Evolutionary conservation across 1,139 yeast genomes (phyloP), one percentile per base, ranked within the genome.

Genomic region (Kazachstania sp.): DNA sequence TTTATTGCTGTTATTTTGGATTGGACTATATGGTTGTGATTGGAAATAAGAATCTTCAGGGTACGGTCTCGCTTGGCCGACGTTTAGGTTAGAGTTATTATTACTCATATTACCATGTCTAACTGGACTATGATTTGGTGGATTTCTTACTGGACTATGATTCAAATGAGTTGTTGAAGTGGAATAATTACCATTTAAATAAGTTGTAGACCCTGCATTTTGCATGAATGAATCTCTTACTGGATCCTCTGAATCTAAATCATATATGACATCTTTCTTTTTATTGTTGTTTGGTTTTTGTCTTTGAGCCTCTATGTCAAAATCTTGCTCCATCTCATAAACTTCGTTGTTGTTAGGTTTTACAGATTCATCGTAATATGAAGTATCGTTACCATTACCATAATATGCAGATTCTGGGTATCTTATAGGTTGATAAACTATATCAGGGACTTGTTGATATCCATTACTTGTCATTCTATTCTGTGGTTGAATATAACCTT

Each of bases 261-360:
- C 45, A 31, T 43, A 43, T 1, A 43, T 36, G 4, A 37, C 38
- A n/a, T 39, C 29, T 36, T 43, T 43, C 9, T 44, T 39, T 15
- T 32, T 38, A 7, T 26, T 18, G 31, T 41, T 47, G 13, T 41
- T 38, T 15, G 51, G 41, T 41, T 52, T 54, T 11, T 46, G 49
- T 37, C 52, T 56, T 43, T 61, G 66, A n/a, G 55, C 57, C 44
- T 63, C 65, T 13, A 63, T 47, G 50, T 63, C 66, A 41, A 60
- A 61, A 40, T 59, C 64, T 44, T 61, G 60, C 40, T 61, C 65
- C 43, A 59, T 37, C 47, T 59, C 65, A 47, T 52, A 56, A 5
- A 56, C 57, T 13, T 59, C 63, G 15, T 43, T 46, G 4, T 54
- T 49, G 28, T 48, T 45, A 23, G 49, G 55, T 7, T 53, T 48